Base-by-base conservation (phyloP, 2,329 filamentous ascomycete species). In the Dactylonectria macrodidyma region DNA sequence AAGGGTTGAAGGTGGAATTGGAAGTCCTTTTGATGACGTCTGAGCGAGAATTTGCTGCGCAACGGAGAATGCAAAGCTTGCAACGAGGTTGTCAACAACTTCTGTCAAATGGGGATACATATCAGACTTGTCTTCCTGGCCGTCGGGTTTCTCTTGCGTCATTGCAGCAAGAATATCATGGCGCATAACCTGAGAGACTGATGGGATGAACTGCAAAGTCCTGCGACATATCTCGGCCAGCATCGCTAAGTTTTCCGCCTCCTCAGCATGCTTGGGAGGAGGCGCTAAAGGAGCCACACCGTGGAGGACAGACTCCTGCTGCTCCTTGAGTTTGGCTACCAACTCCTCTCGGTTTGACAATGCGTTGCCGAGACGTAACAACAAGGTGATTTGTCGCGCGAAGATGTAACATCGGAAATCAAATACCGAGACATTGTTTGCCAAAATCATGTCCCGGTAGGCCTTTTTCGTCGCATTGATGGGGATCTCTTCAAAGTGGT, bases 401-500 rank as follows among this genome's bases (percentile, higher is more conserved):
- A 98, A 99, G 12, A 99, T 91, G 79, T 99, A 99, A 73, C 93
- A 94, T 57, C 94, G 88, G 79, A 99, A 98, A 80, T 99, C 96
- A 77, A 98, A 98, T 3, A 97, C 87, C 0, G 96, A 99, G 41
- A 99, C 97, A 72, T 97, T 93, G 82, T 97, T 99, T 14, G 93
- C 92, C 46, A 99, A 85, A 56, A 99, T 99, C 75, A 97, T 90
- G 65, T 97, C 94, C 59, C 95, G 90, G 78, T 98, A 99, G 1
- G 93, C 88, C 79, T 97, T 97, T 70, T 90, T 90, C 1, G 87
- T 86, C 10, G 89, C 84, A 69, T 87, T 89, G 71, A 92, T 87
- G 30, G 89, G 86, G 55, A 91, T 90, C 54, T 90, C 87, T 67
- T 88, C 85, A 62, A 85, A 82, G 1, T 80, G 78, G 48, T 87